Evolutionary conservation across 495 filamentous ascomycete species (phyloP).

Genomic region (Penicillium canescens): DNA sequence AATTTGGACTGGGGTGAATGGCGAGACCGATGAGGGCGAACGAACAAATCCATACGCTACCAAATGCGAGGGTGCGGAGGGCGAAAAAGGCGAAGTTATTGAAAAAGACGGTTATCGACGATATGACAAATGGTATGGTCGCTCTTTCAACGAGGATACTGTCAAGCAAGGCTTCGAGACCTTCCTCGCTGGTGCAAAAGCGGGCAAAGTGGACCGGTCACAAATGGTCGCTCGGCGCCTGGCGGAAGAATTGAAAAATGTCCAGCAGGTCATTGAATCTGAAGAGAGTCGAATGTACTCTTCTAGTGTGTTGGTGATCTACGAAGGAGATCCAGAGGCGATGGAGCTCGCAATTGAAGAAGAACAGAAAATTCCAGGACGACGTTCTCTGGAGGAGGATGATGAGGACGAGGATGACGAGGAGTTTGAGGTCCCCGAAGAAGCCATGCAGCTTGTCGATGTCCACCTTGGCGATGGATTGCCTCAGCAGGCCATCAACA

Average conservation of each 20-base stretch:
- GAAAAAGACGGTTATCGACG: conserved; percentile 63
- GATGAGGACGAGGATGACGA: conserved; percentile 49
- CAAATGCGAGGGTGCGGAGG: conserved; percentile 39
- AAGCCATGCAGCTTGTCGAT: conserved; percentile 35
- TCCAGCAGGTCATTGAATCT: conserved; percentile 64
- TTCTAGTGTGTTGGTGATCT: conserved; percentile 84
- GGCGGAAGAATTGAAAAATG: conserved; percentile 61
- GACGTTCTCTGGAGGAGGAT: conserved; percentile 24
- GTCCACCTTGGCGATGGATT: conserved; percentile 29
- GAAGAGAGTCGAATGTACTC: conserved; percentile 95
- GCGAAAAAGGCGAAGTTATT: conserved; percentile 36
- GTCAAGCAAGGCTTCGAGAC: conserved; percentile 72
- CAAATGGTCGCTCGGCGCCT: conserved; percentile 63
- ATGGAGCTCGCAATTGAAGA: conserved; percentile 66
- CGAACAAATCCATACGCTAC: conserved; percentile 44
- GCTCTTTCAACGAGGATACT: conserved; percentile 68
- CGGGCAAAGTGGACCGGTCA: conserved; percentile 51
- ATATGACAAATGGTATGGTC: conserved; percentile 88
- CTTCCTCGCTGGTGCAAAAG: conserved; percentile 67
- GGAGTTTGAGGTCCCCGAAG: conserved; percentile 53
- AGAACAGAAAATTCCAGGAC: conserved; percentile 45
- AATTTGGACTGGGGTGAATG: conserved; percentile 70
- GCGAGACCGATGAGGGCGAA: conserved; percentile 40
- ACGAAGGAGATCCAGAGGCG: conserved; percentile 79
- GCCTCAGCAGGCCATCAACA: conserved; percentile 38